Conservation (phyloP, 257 asterid species). For the Leptodermis oblonga region DNA sequence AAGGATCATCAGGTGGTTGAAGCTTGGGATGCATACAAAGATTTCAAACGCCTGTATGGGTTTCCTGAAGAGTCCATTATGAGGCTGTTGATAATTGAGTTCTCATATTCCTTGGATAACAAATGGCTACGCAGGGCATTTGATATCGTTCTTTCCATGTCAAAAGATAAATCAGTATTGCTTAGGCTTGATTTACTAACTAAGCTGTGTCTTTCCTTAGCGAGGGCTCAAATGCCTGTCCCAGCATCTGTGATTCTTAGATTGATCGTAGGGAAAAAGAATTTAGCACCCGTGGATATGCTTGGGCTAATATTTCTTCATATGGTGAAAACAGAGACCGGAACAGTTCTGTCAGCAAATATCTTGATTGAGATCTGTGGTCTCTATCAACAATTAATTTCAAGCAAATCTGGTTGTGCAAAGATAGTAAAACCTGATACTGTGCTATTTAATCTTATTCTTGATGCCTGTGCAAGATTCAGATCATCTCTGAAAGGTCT, state of each 20-base stretch:
- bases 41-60: slow-evolving; percentile 59
- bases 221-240: slow-evolving; percentile 73
- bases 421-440: slow-evolving; percentile 47
- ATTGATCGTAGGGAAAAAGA: slow-evolving; percentile 46
- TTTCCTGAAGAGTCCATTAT: slow-evolving; percentile 48
- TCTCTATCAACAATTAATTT: slow-evolving; percentile 23
- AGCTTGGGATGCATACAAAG: slow-evolving; percentile 63
- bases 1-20: slow-evolving; percentile 53
- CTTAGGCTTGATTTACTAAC: slow-evolving; percentile 43
- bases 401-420: slow-evolving; percentile 30
- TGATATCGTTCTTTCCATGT: slow-evolving; percentile 44
- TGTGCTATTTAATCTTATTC: slow-evolving; percentile 67
- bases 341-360: slow-evolving; percentile 58
- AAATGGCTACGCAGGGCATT: slow-evolving; percentile 58
- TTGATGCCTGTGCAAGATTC: slow-evolving; percentile 69
- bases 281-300: slow-evolving; percentile 45
- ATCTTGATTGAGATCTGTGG: slow-evolving; percentile 57
- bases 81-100: slow-evolving; percentile 45
- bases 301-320: slow-evolving; percentile 51
- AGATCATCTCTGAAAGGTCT: slow-evolving; percentile 61
- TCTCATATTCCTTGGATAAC: slow-evolving; percentile 59
- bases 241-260: slow-evolving; percentile 51
- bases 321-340: slow-evolving; percentile 64
- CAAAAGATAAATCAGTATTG: slow-evolving; percentile 46
- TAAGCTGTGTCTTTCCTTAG: slow-evolving; percentile 60